Base-by-base conservation (phyloP, 345 rosid species). In the Arabidopsis thaliana region DNA sequence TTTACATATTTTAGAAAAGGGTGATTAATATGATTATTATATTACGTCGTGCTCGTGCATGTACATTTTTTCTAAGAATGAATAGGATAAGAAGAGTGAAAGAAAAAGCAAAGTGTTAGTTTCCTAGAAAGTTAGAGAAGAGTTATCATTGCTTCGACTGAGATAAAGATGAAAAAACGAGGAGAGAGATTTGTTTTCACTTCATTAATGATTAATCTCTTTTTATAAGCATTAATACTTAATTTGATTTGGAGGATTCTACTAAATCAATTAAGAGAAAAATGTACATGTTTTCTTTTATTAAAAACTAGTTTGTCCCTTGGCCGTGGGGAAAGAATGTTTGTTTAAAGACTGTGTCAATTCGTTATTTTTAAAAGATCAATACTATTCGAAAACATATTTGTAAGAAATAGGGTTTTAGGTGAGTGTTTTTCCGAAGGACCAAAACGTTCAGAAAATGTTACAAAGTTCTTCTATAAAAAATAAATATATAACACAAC, bases 41-140 rank as follows among this genome's bases (percentile, higher is more conserved):
- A 64, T 63, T 22, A 14, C 2, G 28, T 32, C 16, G 63, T 67
- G 67, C 73, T 32, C 16, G 63, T 67, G 67, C 73, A 41, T 75
- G 74, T 8, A 67, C 68, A 67, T 37, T 12, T 55, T 67, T 67
- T 59, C 73, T 69, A 59, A 30, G 72, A 57, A 65, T 33, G 66
- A 74, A 74, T 1, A 74, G 50, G 49, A 53, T 33, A 20, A 62
- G 40, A 69, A 63, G 61, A 65, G 76, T 48, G 67, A 71, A 57
- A 64, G 67, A 48, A 71, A 77, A 71, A 77, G 66, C 67, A 71
- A 64, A 77, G 76, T 77, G 76, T 77, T 65, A 46, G 80, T 70
- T 77, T 77, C 80, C 76, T 77, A 77, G 76, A 63, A 77, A 77
- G 80, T 70, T 77, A 70, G 76, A 77, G 71, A 77, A 71, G 55